Evolutionary conservation across 352 stramenopile species (phyloP).

Genomic region (Phytopythium boreale): DNA sequence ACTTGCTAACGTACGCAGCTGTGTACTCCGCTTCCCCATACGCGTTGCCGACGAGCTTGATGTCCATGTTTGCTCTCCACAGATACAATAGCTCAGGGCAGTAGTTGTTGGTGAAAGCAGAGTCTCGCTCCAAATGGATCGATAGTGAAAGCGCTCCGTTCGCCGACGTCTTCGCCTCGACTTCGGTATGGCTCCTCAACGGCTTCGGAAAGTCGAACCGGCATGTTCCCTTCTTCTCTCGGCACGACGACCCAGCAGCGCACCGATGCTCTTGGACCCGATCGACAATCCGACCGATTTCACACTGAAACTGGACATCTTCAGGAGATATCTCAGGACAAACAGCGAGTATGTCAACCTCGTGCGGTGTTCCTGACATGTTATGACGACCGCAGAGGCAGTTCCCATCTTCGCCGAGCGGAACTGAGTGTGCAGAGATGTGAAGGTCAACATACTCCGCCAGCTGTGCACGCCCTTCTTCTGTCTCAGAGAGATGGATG

Average conservation of each 20-base stretch:
- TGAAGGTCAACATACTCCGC: conserved; percentile 7
- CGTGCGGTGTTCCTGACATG: not conserved
- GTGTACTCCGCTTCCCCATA: conserved; percentile 25
- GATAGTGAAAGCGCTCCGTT: conserved; percentile 1
- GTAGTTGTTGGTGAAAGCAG: conserved; percentile 13
- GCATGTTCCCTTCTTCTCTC: conserved; percentile 1
- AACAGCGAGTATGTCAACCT: conserved; percentile 2
- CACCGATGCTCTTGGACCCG: conserved; percentile 15
- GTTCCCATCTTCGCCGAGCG: not conserved
- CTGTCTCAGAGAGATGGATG: conserved; percentile 9
- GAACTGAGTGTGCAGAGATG: conserved; percentile 10
- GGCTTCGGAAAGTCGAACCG: conserved; percentile 13
- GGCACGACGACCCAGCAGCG: conserved; percentile 7
- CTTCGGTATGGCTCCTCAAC: not conserved
- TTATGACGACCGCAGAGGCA: not conserved
- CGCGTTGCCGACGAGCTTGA: conserved; percentile 21
- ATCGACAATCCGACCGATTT: conserved; percentile 9
- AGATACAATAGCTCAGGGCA: not conserved
- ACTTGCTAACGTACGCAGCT: conserved; percentile 25
- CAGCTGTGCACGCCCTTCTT: conserved; percentile 8
- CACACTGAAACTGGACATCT: conserved; percentile 5
- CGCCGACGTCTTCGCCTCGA: not conserved
- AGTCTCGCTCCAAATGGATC: conserved; percentile 4
- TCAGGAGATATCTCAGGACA: not conserved
- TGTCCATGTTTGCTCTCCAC: conserved; percentile 27